Evolutionary conservation across 139 green algal genomes (phyloP).

Genomic region (Volvox reticuliferus): DNA sequence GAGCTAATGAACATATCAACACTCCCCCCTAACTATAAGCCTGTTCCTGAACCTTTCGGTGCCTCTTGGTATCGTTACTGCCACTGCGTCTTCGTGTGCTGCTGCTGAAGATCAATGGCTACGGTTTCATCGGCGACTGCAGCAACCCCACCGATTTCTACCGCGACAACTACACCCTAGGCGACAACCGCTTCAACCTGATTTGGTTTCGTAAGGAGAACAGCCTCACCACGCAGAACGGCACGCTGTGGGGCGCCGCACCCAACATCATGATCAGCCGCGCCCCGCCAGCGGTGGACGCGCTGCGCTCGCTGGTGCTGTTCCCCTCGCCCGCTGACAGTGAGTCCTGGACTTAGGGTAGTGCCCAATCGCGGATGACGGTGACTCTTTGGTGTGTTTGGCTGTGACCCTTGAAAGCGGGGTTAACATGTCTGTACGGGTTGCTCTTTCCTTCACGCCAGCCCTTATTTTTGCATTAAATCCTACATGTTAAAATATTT

Average conservation of each 20-base stretch:
- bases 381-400: too few relatives aligned
- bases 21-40: too few relatives aligned
- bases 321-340: conserved; percentile 21
- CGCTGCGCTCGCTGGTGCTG: conserved; percentile 21
- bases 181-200: conserved; percentile 40
- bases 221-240: background rate
- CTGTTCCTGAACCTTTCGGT: too few relatives aligned
- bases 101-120: conserved; percentile 6
- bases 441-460: too few relatives aligned
- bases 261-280: conserved; percentile 14
- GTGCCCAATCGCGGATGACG: too few relatives aligned
- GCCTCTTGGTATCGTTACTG: too few relatives aligned
- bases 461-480: too few relatives aligned
- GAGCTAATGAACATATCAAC: too few relatives aligned
- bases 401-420: too few relatives aligned
- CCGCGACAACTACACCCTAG: background rate
- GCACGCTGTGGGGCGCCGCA: background rate
- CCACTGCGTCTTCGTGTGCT: too few relatives aligned
- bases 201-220: conserved; percentile 6
- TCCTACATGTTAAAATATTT: too few relatives aligned
- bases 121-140: conserved; percentile 38
- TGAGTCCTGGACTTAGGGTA: background rate
- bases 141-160: conserved; percentile 7
- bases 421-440: too few relatives aligned
- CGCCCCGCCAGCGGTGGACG: background rate